Base-by-base conservation (phyloP, 331 rosid genomes). In the Acacia concinna region DNA sequence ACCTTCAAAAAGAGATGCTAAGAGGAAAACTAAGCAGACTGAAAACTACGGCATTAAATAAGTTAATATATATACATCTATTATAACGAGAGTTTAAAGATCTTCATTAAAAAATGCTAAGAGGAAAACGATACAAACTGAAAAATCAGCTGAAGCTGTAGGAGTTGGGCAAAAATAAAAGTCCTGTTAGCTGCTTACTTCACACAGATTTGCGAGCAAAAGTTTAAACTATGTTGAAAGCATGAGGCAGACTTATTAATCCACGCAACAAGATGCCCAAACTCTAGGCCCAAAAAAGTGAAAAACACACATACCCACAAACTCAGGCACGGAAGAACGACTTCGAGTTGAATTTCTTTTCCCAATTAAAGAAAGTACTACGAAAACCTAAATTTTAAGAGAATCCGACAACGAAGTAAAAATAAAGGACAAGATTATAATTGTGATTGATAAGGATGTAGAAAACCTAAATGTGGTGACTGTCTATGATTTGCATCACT, bases 1-100 rank as follows among this genome's bases (percentile, higher is more conserved):
- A 37, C 57, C 40, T 46, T 71, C 62, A 71, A 41, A 30, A 18
- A 71, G 25, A 70, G 15, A 70, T 70, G 75, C 37, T 44, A 44
- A 28, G 5, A 44, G 59, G 59, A 46, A 46, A 44, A 44, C 60
- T 3, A 44, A 44, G n/a, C 38, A 43, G 34, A 69, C 21, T 44
- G 14, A 43, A 69, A 69, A 49, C 10, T 18, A 10, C 57, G n/a
- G n/a, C 10, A 49, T 15, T 9, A 49, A 46, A 66, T 25, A 66
- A 3, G 21, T 20, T 20, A 3, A 35, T 66, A 20, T 20, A 23
- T n/a, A 37, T 20, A 23, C 10, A 37, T 37, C 47, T 37, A 66
- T 18, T 66, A 35, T 35, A 9, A 12, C 35, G 17, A 35, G 46
- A 25, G 18, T 34, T n/a, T 21, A 37, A 11, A 41, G 25, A 44